Conservation (phyloP, 345 rosid genomes). For the Stellera chamaejasme region DNA sequence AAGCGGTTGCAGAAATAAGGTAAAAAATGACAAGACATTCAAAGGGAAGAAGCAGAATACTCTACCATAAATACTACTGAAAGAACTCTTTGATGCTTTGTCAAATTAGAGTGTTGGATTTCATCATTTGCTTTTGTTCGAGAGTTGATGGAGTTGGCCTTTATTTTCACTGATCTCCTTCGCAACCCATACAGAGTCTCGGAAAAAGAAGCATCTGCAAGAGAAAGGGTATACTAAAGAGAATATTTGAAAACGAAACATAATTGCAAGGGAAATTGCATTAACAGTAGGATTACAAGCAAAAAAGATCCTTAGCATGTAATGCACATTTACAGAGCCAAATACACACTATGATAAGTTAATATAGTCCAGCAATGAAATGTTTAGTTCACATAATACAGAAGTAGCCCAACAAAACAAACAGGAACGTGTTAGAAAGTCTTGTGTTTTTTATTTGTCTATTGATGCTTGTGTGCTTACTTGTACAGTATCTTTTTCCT, state of each 20-base stretch:
- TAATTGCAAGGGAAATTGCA: not conserved
- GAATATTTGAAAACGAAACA: conserved; percentile 5
- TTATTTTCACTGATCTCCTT: conserved; percentile 69
- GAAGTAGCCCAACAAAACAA: too few species aligned
- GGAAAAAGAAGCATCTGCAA: conserved; percentile 90
- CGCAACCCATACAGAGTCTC: conserved; percentile 95
- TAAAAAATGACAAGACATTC: too few species aligned
- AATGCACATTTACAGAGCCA: not conserved
- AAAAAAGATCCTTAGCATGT: not conserved
- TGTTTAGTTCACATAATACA: too few species aligned
- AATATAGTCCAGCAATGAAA: too few species aligned
- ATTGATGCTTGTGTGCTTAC: too few species aligned
- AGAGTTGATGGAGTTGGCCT: conserved; percentile 32
- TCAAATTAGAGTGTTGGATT: conserved; percentile 56
- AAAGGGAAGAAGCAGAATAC: conserved; percentile 10
- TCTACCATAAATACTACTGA: conserved; percentile 92
- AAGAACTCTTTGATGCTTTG: conserved; percentile 74
- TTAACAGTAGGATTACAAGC: conserved; percentile 1
- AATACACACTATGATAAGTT: not conserved
- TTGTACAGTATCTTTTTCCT: too few species aligned
- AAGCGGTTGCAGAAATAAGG: too few species aligned
- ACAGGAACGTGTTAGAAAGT: too few species aligned
- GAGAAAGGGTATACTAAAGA: conserved; percentile 11
- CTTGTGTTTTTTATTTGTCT: too few species aligned
- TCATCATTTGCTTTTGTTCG: conserved; percentile 36